Conservation (phyloP, 108 stramenopile genomes). For the Cylindrotheca fusiformis region DNA sequence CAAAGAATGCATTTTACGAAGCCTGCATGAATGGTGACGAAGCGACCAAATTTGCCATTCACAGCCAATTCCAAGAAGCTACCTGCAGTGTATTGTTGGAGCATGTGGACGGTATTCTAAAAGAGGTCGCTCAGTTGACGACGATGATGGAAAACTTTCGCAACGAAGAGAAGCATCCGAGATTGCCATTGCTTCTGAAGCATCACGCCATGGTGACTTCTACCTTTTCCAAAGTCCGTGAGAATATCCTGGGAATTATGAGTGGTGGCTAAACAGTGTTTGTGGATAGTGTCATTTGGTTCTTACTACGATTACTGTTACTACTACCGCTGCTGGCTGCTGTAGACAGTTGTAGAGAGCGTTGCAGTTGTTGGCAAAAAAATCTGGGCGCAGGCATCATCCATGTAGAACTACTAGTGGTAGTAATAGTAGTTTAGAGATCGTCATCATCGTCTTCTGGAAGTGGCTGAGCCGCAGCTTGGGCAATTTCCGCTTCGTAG, state of each 20-base stretch:
- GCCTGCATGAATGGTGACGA: constrained; percentile 54
- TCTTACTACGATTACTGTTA: too few species aligned
- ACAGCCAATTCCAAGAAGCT: constrained; percentile 41
- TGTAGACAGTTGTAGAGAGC: too few species aligned
- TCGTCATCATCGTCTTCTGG: constrained; percentile 97
- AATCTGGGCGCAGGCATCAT: background rate
- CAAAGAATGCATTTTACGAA: constrained; percentile 36
- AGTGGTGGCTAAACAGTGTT: too few species aligned
- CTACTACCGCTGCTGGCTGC: too few species aligned
- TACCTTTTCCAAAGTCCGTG: constrained; percentile 51
- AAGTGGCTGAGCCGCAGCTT: constrained; percentile 90
- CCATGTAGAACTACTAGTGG: background rate
- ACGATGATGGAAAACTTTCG: constrained; percentile 27
- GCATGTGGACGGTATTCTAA: constrained; percentile 35
- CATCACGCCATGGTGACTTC: constrained; percentile 60
- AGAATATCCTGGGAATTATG: too few species aligned
- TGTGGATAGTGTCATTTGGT: too few species aligned
- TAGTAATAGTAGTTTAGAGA: constrained; percentile 51
- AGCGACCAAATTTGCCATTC: constrained; percentile 44
- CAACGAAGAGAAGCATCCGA: constrained; percentile 21
- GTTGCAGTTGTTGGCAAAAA: background rate
- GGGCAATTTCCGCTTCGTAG: constrained; percentile 85
- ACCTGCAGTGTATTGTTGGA: constrained; percentile 33
- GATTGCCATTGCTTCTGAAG: constrained; percentile 55
- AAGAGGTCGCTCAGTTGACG: constrained; percentile 1